phyloP scores from a whole-genome alignment of 352 stramenopile genomes.

The Blastocystis sp. region DNA sequence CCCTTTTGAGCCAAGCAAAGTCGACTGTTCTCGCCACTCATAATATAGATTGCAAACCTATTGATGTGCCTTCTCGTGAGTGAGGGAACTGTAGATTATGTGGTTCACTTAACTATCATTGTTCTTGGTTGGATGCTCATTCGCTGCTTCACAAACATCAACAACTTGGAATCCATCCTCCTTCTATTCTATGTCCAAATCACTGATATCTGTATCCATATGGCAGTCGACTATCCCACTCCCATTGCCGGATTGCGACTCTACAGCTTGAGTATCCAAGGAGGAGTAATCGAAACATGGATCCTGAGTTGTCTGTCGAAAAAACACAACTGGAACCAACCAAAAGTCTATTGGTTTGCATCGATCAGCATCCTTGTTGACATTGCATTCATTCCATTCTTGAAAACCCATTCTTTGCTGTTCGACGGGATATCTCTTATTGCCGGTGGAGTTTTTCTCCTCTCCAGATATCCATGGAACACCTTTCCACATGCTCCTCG shows the following conservation, averaged over 20 bases:
- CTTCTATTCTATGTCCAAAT: no score
- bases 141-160: no score
- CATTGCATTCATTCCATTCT: not conserved
- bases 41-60: not conserved
- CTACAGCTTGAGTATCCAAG: not conserved
- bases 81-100: conserved; percentile 13
- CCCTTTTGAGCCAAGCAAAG: no score
- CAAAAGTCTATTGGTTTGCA: not conserved
- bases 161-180: no score
- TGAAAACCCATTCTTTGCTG: not conserved
- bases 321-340: not conserved
- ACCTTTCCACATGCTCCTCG: no score
- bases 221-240: no score
- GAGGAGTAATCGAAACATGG: not conserved
- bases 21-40: no score
- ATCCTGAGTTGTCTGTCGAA: not conserved
- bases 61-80: not conserved
- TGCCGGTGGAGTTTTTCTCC: not conserved
- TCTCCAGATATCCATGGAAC: no score
- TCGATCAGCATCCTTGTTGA: not conserved
- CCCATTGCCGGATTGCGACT: not conserved
- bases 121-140: not conserved
- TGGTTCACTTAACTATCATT: not conserved
- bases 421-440: not conserved
- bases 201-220: no score